Base-by-base conservation (phyloP, 2,329 filamentous ascomycete genomes). In the Plenodomus lindquistii region DNA sequence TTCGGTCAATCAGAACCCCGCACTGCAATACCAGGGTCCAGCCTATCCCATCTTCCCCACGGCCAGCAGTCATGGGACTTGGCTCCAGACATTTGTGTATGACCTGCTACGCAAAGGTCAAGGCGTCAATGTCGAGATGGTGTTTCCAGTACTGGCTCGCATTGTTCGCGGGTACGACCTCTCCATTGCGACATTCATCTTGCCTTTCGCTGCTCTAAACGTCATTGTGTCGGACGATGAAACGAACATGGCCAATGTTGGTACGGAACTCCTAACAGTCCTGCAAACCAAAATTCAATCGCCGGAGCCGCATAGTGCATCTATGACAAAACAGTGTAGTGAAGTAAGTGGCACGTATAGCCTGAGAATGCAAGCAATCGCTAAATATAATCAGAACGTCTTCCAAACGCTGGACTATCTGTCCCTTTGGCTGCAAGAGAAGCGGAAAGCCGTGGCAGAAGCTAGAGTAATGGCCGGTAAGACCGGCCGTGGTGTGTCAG, bases 321-420 rank as follows among this genome's bases (percentile, higher is more conserved):
- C 96, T 57, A 86, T 90, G 42, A 82, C 91, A 63, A 89, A 93
- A 64, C 79, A 89, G 43, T 96, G 89, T 67, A 96, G 90, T 64
- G 91, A 97, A 79, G 91, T 91, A 77, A 75, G 80, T 60, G 7
- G 10, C 9, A 18, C 15, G 2, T n/a, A n/a, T 3, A 20, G 17
- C n/a, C 38, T 11, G 15, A 29, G 3, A 10, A 13, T 19, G 2
- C 18, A 4, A n/a, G 15, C 21, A 59, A 24, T 31, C 10, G 9
- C 63, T 73, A 31, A 73, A 46, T n/a, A 2, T 15, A 42, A 27
- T 18, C 47, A 94, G 88, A 91, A 88, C 47, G 86, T 97, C 2
- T 99, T 99, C 69, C 84, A 87, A 39, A 84, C 95, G 3, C 80
- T 99, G 0, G 95, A 99, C 70, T 97, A 99, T 69, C 83, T 93